Evolutionary conservation across 2,329 filamentous ascomycete species (phyloP).

Genomic region (Penicillium capsulatum): DNA sequence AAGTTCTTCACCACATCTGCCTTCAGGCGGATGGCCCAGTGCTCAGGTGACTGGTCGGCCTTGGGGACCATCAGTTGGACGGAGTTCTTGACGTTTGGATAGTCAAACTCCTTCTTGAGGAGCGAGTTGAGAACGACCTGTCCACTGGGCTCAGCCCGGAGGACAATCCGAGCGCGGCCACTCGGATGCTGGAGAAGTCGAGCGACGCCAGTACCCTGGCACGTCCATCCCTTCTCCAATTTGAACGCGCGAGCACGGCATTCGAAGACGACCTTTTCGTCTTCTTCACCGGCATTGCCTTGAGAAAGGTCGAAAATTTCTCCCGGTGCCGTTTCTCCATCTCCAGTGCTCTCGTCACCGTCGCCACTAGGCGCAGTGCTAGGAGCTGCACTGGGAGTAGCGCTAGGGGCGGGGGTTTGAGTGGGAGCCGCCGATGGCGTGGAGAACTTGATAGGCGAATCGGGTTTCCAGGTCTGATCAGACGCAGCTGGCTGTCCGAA

Average conservation of each 20-base stretch:
- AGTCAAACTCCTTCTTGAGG: constrained; percentile 58
- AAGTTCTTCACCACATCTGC: constrained; percentile 11
- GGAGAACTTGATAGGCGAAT: constrained; percentile 48
- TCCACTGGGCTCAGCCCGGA: constrained; percentile 72
- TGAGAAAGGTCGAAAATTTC: constrained; percentile 64
- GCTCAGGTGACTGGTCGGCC: constrained; percentile 59
- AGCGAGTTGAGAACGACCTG: constrained; percentile 68
- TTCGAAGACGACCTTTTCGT: constrained; percentile 67
- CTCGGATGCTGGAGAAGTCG: constrained; percentile 72
- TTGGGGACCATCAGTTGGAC: constrained; percentile 47
- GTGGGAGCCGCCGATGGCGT: constrained; percentile 18
- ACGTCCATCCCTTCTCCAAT: constrained; percentile 59
- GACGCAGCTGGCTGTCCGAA: constrained; percentile 19
- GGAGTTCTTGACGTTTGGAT: constrained; percentile 53
- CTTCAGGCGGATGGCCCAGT: constrained; percentile 69
- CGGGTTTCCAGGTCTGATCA: constrained; percentile 49
- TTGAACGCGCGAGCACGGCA: constrained; percentile 67
- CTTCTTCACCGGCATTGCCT: constrained; percentile 64
- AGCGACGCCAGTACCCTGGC: constrained; percentile 66
- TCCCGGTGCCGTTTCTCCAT: constrained; percentile 37
- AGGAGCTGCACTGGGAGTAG: constrained; percentile 19
- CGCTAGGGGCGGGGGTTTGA: constrained; percentile 22
- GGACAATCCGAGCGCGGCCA: constrained; percentile 61
- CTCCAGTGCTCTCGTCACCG: constrained; percentile 28
- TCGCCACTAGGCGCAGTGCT: constrained; percentile 41